Conservation (phyloP, 345 rosid species). For the Hibiscus tridactylites region DNA sequence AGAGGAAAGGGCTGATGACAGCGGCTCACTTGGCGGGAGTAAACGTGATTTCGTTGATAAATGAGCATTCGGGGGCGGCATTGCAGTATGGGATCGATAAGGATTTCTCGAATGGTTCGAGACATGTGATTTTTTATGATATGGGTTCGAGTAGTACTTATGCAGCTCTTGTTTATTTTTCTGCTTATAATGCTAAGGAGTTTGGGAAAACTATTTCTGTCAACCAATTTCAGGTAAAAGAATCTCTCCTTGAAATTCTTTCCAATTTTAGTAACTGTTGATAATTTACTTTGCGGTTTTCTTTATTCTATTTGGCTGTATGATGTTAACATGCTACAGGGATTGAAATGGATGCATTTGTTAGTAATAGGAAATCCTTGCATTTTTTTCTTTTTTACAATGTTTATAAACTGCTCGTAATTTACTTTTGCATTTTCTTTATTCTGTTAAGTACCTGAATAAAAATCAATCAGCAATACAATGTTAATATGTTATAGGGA, state of each 20-base stretch:
- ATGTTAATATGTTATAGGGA: too few relatives aligned
- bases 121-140: constrained; percentile 87
- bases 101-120: constrained; percentile 77
- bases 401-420: too few relatives aligned
- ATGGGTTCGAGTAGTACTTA: constrained; percentile 94
- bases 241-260: not conserved
- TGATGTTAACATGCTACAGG: too few relatives aligned
- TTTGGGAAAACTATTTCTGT: constrained; percentile 78
- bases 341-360: too few relatives aligned
- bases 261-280: not conserved
- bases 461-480: too few relatives aligned
- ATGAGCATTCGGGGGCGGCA: constrained; percentile 95
- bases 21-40: constrained; percentile 92
- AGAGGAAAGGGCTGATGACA: constrained; percentile 75
- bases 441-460: too few relatives aligned
- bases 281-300: too few relatives aligned
- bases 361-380: too few relatives aligned
- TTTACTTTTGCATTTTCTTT: too few relatives aligned
- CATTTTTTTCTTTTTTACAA: too few relatives aligned
- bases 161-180: constrained; percentile 82
- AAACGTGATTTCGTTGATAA: constrained; percentile 67
- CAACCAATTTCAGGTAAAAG: constrained; percentile 87
- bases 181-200: constrained; percentile 75
- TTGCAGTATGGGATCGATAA: constrained; percentile 98
- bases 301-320: too few relatives aligned